phyloP scores from a whole-genome alignment of 345 rosid genomes.

The Toxicodendron radicans region DNA sequence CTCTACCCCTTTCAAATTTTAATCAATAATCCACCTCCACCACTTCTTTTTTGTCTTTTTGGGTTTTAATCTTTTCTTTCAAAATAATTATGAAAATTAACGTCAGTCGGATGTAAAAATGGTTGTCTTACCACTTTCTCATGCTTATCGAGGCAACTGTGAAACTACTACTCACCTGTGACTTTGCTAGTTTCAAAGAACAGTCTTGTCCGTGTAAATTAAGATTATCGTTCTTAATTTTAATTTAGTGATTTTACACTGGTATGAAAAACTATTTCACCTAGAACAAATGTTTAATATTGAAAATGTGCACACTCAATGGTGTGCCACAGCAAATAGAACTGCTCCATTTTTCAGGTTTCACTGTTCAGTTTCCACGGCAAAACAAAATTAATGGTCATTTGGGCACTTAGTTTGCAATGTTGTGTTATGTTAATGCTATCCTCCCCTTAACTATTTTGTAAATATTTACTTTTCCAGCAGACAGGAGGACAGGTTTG shows the following conservation, averaged over 20 bases:
- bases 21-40: too few relatives aligned
- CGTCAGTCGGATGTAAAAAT: too few relatives aligned
- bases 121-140: background rate
- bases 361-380: background rate
- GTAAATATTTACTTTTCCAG: background rate
- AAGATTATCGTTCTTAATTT: too few relatives aligned
- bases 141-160: background rate
- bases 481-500: constrained; percentile 24
- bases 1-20: too few relatives aligned
- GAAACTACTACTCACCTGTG: background rate
- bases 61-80: background rate
- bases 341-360: background rate
- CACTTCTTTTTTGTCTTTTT: too few relatives aligned
- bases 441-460: background rate
- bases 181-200: background rate
- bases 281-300: too few relatives aligned
- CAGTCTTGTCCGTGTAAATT: too few relatives aligned
- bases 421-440: background rate
- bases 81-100: background rate
- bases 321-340: background rate
- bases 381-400: background rate
- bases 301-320: too few relatives aligned
- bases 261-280: too few relatives aligned
- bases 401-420: background rate
- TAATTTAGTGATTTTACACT: too few relatives aligned